Evolutionary conservation across 2,329 filamentous ascomycete genomes (phyloP), one percentile per base, ranked within the genome.

Genomic region (Xylariaceae sp.): DNA sequence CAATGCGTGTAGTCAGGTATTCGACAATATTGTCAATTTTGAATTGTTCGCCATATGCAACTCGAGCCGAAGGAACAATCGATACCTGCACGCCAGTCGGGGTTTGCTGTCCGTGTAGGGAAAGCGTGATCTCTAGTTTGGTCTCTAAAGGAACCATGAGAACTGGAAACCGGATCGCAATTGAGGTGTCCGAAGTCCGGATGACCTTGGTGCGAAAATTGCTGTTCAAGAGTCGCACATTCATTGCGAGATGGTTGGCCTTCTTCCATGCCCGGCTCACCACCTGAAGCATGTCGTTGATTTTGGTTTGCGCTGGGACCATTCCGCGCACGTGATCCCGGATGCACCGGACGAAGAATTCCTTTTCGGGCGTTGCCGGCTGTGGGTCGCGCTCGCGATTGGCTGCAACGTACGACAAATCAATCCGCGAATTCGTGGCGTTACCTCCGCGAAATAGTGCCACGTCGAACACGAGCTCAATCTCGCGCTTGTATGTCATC

Each of bases 11-110:
- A 9, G 74, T 69, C 59, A 94, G 66, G 61, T 88, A 91, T 53
- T 89, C 86, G n/a, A 73, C 75, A 75, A 94, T 85, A 70, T 89
- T 91, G 48, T 76, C 80, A 60, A 84, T 82, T 60, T 89, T 88
- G 68, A 91, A 91, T 56, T 80, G 78, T 71, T 92, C 88, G 0
- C 89, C 89, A 67, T 94, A 94, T 2, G 90, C 74, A 1, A 91
- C 82, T 50, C 75, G 76, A 0, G 84, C 87, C 27, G 73, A 73
- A 1, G 79, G 75, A 4, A 71, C 72, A 29, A 87, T 72, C 11
- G 70, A 68, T 37, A 89, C 75, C 1, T 80, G 76, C 8, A 86
- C 71, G 3, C 78, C 76, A n/a, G 75, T 73, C 1, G 72, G 71
- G 0, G 71, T 72, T 47, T 71, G 73, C 7, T 71, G 69, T 2